Base-by-base conservation (phyloP, 2,329 filamentous ascomycete species). In the Sphaerulina populicola region DNA sequence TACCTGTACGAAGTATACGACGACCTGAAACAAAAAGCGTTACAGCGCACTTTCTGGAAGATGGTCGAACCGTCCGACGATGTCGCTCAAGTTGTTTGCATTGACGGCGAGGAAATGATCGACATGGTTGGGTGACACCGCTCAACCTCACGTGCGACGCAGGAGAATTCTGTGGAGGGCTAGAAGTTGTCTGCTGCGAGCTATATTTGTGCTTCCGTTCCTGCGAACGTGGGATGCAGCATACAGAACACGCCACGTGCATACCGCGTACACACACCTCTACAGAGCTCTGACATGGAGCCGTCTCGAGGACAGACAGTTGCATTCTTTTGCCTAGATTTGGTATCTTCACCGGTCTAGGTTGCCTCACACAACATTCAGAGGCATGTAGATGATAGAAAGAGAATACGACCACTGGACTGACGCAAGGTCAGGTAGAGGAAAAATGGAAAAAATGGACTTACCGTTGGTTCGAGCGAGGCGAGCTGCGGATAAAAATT, bases 71-170 rank as follows among this genome's bases (percentile, higher is more conserved):
- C 23, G 6, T 27, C 45, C 37, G 37, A 48, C 11, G n/a, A 35
- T 30, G 33, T n/a, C 6, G 29, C n/a, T 5, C 33, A 40, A 42
- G 31, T 37, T 18, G 31, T 57, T 36, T 27, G 51, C 21, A 47
- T 59, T 40, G 55, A 57, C 21, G 57, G 51, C 30, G 57, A 59
- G 44, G 53, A 59, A 44, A 40, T 60, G 21, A 41, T 59, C 46
- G 58, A 60, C 45, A 60, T 60, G 58, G 59, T 60, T 42, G 58
- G 57, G n/a, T 59, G 53, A 59, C 33, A 15, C 31, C 33, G 21
- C 12, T 44, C 42, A 14, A 21, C 47, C 27, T 31, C 39, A 49
- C 23, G 39, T 43, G 46, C 31, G 30, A 49, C 45, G 27, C 37
- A 23, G 27, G 21, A 43, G 38, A 39, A 44, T 49, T 38, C 29